phyloP scores from a whole-genome alignment of 2,329 filamentous ascomycete species.

The Fusarium nanum region DNA sequence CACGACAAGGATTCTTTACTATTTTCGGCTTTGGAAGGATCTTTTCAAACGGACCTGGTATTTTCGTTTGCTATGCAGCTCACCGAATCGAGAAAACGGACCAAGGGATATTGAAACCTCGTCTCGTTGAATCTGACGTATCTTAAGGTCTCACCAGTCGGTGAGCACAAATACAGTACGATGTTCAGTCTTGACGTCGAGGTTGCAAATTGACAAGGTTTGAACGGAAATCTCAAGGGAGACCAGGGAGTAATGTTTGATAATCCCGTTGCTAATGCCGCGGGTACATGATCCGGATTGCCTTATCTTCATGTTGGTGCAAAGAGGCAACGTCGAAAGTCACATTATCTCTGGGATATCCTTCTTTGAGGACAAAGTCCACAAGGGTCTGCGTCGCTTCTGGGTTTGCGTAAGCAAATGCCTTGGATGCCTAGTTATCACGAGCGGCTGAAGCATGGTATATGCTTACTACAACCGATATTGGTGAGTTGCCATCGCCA shows the following conservation, averaged over 20 bases:
- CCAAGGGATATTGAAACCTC: conserved; percentile 7
- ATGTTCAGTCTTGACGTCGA: neutral
- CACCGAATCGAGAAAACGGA: conserved; percentile 17
- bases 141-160: conserved; percentile 24
- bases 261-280: conserved; percentile 1
- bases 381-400: conserved; percentile 8
- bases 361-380: neutral
- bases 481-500: neutral
- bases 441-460: conserved; percentile 8
- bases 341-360: conserved; percentile 16
- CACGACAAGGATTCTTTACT: conserved; percentile 17
- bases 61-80: conserved; percentile 18
- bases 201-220: conserved; percentile 25
- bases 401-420: conserved; percentile 24
- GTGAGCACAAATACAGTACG: neutral
- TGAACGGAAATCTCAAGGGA: conserved; percentile 8
- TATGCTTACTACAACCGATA: conserved; percentile 19
- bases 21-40: conserved; percentile 29
- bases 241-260: neutral
- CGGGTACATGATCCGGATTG: conserved; percentile 27
- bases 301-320: conserved; percentile 14
- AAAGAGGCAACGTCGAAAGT: conserved; percentile 15
- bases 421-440: conserved; percentile 1
- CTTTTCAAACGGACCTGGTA: conserved; percentile 13
- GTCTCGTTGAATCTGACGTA: conserved; percentile 6